Percentiles rank a stretch among this genome's conserved stretches.
Conservation (phyloP, 768 basidiomycete genomes). For the Tephrocybe sp. region DNA sequence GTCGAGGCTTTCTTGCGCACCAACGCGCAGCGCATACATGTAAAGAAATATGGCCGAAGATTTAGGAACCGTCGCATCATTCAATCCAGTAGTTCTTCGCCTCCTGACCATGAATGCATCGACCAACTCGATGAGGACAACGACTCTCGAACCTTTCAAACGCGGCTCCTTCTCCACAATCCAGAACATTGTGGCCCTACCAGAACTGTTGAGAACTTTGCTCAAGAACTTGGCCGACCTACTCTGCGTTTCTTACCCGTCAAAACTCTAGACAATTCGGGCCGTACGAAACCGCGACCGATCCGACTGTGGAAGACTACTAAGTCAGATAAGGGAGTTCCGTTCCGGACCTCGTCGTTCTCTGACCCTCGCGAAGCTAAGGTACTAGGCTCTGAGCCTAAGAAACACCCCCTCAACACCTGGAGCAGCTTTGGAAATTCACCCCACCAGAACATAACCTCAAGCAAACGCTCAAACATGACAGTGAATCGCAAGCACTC, state of each 20-base stretch:
- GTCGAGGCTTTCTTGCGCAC: constrained; percentile 31
- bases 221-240: constrained; percentile 15
- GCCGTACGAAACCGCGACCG: constrained; percentile 3
- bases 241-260: constrained; percentile 27
- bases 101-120: neutral
- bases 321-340: constrained; percentile 32
- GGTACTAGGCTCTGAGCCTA: too few relatives aligned
- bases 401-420: constrained; percentile 10
- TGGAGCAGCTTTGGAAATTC: constrained; percentile 11
- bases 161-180: neutral
- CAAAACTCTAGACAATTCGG: neutral
- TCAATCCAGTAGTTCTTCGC: constrained; percentile 10
- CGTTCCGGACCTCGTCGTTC: constrained; percentile 25
- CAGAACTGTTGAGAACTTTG: neutral
- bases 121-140: constrained; percentile 7
- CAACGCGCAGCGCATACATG: constrained; percentile 14
- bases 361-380: neutral
- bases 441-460: neutral
- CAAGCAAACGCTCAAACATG: neutral
- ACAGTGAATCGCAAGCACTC: neutral
- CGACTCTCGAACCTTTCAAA: neutral
- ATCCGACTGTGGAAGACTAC: constrained; percentile 24
- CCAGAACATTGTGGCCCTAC: neutral
- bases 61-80: constrained; percentile 12
- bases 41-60: constrained; percentile 21